These are phyloP conservation scores for Vigna hirtella DNA, from an alignment of 306 rosid genomes.

Conservation along the genomic window DNA sequence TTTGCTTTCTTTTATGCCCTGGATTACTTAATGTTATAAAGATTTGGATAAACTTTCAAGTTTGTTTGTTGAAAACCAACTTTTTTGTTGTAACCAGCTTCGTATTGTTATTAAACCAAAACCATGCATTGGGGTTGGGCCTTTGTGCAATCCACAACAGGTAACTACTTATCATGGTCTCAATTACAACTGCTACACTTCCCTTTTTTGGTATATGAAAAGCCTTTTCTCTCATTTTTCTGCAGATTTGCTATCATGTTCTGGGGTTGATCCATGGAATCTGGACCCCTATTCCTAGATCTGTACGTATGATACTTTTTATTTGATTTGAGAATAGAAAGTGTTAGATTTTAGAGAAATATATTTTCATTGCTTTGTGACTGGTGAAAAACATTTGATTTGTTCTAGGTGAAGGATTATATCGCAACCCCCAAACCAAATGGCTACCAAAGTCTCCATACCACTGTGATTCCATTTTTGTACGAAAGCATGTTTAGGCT, in stretches of 20 bases:
- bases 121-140: slow-evolving; percentile 79
- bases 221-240: slow-evolving; percentile 37
- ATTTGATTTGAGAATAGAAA: slow-evolving; percentile 46
- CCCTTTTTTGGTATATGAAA: slow-evolving; percentile 26
- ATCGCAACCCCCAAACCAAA: slow-evolving; percentile 98
- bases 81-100: slow-evolving; percentile 66
- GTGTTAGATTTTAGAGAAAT: slow-evolving; percentile 27
- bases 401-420: slow-evolving; percentile 85
- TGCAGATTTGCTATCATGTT: slow-evolving; percentile 97
- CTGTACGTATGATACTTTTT: slow-evolving; percentile 67
- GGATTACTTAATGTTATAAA: slow-evolving; percentile 18
- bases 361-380: slow-evolving; percentile 29
- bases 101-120: slow-evolving; percentile 92
- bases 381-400: slow-evolving; percentile 25
- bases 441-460: slow-evolving; percentile 98
- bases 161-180: slow-evolving; percentile 51
- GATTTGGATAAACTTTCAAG: slow-evolving; percentile 41
- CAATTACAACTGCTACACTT: slow-evolving; percentile 29
- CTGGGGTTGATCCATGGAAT: slow-evolving; percentile 93
- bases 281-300: slow-evolving; percentile 98
- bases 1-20: slow-evolving; percentile 54
- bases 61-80: slow-evolving; percentile 50
- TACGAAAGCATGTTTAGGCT: slow-evolving; percentile 93
- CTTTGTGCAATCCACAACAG: slow-evolving; percentile 89
- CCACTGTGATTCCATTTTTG: slow-evolving; percentile 93